A percentile compares a stretch with the other conserved stretches of the same genome.
phyloP scores from a whole-genome alignment of 1,139 yeast species.

The Lodderomyces orthopsilosis region DNA sequence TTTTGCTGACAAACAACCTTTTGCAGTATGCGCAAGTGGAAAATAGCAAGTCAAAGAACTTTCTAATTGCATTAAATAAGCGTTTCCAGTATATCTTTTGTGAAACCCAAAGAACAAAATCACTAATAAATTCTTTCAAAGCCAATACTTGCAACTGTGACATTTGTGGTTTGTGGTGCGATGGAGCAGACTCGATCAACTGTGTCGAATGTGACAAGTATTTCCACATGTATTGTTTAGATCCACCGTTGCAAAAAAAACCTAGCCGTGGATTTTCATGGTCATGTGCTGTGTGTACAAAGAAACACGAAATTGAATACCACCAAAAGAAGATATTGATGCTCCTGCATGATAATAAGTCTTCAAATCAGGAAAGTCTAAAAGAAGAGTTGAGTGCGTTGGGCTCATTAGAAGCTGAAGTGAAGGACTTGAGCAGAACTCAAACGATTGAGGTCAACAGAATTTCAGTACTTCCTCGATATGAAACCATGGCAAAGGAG shows the following conservation, averaged over 20 bases:
- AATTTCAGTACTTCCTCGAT: conserved; percentile 42
- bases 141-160: conserved; percentile 58
- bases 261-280: conserved; percentile 90
- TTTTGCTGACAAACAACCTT: conserved; percentile 37
- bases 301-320: conserved; percentile 31
- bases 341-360: conserved; percentile 45
- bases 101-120: conserved; percentile 68
- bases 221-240: conserved; percentile 82
- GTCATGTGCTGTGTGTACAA: conserved; percentile 84
- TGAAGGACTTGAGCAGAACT: conserved; percentile 5
- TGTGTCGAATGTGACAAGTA: conserved; percentile 74
- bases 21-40: conserved; percentile 56
- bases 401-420: conserved; percentile 16
- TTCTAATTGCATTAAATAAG: conserved; percentile 60
- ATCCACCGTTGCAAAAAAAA: conserved; percentile 76
- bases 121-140: conserved; percentile 60
- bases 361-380: conserved; percentile 37
- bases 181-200: conserved; percentile 64
- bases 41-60: conserved; percentile 55
- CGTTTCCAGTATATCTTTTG: conserved; percentile 73
- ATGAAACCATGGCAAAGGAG: conserved; percentile 58
- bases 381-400: conserved; percentile 23
- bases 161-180: conserved; percentile 81
- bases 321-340: conserved; percentile 33
- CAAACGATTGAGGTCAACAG: conserved; percentile 10